Percentiles rank a stretch among this genome's conserved stretches.
phyloP scores from a whole-genome alignment of 169 alveolate species.

The Prorocentrum cordatum region DNA sequence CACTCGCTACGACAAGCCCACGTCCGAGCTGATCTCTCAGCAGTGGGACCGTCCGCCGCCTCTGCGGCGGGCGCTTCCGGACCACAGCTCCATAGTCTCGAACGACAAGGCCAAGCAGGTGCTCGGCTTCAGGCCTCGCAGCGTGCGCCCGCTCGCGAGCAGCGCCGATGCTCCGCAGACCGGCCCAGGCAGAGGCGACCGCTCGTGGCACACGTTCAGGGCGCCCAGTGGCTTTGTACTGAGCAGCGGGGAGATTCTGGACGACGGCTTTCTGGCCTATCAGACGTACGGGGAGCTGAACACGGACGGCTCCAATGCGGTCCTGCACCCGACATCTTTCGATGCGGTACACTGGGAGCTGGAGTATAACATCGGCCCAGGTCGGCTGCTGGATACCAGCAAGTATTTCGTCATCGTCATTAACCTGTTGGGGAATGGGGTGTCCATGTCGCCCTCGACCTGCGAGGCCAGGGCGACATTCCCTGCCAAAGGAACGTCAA shows the following conservation, averaged over 20 bases:
- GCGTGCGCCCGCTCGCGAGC: no score
- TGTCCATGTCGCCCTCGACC: slow-evolving; percentile 24
- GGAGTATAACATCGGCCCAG: slow-evolving; percentile 39
- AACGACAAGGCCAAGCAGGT: neutral
- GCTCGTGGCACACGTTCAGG: no score
- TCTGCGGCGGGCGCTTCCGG: no score
- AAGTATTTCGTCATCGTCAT: slow-evolving; percentile 8
- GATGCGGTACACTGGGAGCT: slow-evolving; percentile 48
- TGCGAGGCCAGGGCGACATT: neutral
- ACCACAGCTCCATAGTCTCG: neutral
- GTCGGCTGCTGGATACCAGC: neutral
- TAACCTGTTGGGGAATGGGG: slow-evolving; percentile 45
- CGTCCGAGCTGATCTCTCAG: neutral
- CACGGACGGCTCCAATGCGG: neutral
- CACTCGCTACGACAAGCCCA: slow-evolving; percentile 21
- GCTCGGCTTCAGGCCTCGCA: neutral
- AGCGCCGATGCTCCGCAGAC: no score
- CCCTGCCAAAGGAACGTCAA: slow-evolving; percentile 1
- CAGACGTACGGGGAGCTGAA: no score
- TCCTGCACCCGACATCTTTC: slow-evolving; percentile 38
- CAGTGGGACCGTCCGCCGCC: no score
- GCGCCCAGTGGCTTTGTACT: no score
- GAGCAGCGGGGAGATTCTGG: no score
- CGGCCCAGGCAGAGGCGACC: no score
- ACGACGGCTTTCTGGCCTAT: no score